phyloP scores from a whole-genome alignment of 2,329 filamentous ascomycete genomes.

The Metarhizium album region DNA sequence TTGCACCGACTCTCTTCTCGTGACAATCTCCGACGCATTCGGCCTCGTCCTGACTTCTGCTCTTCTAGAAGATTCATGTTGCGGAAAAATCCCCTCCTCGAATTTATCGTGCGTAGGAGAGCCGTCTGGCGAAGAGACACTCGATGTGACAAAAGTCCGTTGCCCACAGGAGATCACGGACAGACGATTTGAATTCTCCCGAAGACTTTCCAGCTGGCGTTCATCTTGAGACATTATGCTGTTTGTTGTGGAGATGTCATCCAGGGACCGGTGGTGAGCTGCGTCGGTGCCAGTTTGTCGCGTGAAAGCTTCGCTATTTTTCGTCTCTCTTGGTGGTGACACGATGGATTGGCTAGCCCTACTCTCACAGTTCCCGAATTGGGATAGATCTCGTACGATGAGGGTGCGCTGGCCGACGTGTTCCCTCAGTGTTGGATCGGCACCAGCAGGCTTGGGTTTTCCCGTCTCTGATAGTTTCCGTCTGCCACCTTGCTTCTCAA shows the following conservation, averaged over 20 bases:
- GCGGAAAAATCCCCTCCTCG: slow-evolving; percentile 7
- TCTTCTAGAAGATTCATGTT: slow-evolving; percentile 24
- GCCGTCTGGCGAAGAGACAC: slow-evolving; percentile 44
- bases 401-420: slow-evolving; percentile 35
- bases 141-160: slow-evolving; percentile 48
- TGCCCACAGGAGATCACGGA: slow-evolving; percentile 52
- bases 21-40: slow-evolving; percentile 40
- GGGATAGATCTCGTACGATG: slow-evolving; percentile 36
- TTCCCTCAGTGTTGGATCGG: slow-evolving; percentile 21
- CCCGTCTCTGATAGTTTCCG: slow-evolving; percentile 51
- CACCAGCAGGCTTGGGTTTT: slow-evolving; percentile 33
- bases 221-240: slow-evolving; percentile 49
- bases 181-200: slow-evolving; percentile 45
- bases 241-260: slow-evolving; percentile 46
- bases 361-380: slow-evolving; percentile 20
- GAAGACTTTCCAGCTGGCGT: slow-evolving; percentile 44
- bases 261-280: slow-evolving; percentile 31
- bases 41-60: slow-evolving; percentile 35
- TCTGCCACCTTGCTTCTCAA: slow-evolving; percentile 59
- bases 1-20: slow-evolving; percentile 42
- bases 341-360: neutral
- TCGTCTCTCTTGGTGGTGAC: neutral
- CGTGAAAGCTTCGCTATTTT: slow-evolving; percentile 8
- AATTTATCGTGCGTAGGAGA: slow-evolving; percentile 41
- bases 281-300: slow-evolving; percentile 13